Percentiles rank a stretch among this genome's conserved stretches.
phyloP scores from a whole-genome alignment of 768 basidiomycete genomes.

The Saitozyma podzolica region DNA sequence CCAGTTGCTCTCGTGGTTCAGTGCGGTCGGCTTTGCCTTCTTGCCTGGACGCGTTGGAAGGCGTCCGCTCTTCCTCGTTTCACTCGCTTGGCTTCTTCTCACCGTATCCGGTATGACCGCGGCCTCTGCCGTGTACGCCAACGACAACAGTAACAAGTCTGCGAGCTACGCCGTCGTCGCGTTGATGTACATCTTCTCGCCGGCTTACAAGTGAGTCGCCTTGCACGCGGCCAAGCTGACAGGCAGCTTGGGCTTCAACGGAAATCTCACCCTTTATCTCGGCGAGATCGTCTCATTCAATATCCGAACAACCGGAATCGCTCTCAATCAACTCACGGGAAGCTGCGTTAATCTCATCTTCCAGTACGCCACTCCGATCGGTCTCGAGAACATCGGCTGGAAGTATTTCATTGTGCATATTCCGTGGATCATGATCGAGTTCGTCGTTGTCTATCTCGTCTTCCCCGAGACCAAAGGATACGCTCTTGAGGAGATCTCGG shows the following conservation, averaged over 20 bases:
- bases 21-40: conserved; percentile 25
- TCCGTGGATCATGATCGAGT: too few relatives aligned
- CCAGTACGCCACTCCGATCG: too few relatives aligned
- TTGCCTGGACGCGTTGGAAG: conserved; percentile 46
- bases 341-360: not conserved
- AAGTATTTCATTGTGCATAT: too few relatives aligned
- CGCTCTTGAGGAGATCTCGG: too few relatives aligned
- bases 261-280: conserved; percentile 32
- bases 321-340: conserved; percentile 11
- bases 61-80: conserved; percentile 29
- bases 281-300: conserved; percentile 46
- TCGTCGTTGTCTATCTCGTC: too few relatives aligned
- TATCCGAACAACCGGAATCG: conserved; percentile 36
- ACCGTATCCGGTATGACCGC: conserved; percentile 35
- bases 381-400: too few relatives aligned
- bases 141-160: conserved; percentile 22
- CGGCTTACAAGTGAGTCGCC: not conserved
- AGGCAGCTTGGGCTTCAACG: conserved; percentile 36
- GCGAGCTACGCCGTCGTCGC: conserved; percentile 44
- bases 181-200: conserved; percentile 41
- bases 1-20: conserved; percentile 19
- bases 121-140: conserved; percentile 15
- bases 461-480: too few relatives aligned
- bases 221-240: conserved; percentile 20
- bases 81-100: conserved; percentile 22